Evolutionary conservation across 75 land plant species (phyloP), one percentile per base, ranked within the genome.

Genomic region (Sequoia sempervirens): DNA sequence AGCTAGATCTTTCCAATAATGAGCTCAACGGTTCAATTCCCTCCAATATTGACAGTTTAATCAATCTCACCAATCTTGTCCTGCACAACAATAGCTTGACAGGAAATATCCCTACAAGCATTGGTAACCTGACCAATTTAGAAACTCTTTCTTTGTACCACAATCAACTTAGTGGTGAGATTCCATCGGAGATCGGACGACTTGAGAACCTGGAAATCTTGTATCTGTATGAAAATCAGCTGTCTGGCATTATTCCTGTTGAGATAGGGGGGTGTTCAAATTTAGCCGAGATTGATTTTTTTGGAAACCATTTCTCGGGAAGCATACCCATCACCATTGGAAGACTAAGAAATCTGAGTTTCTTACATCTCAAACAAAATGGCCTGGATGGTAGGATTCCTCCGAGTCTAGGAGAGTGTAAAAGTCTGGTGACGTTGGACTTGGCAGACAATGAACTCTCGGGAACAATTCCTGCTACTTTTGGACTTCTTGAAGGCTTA

Each of bases 61-160:
- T 37, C 50, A 83, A 81, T 75, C 88, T 93, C 5, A 85, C 66
- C 20, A 87, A 89, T 82, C 91, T 94, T n/a, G 47, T 84, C 0
- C 90, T 95, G 70, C 80, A 95, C 66, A 92, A 92, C 84, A 95
- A 95, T 89, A 89, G 91, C 80, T 91, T 95, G 43, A 73, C 84
- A 3, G 93, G 95, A 41, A 45, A 30, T 17, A 68, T 95, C n/a
- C 95, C 97, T 75, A 86, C 87, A n/a, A 81, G 89, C 56, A 92
- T 95, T 82, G 97, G 95, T 30, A 93, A 92, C 84, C 32, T 95
- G 64, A 88, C 82, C 47, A 88, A 86, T 58, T 52, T 95, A 84
- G 87, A 87, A 72, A 88, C 52, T 45, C 85, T 95, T 79, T 90
- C 53, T n/a, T 87, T 93, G 13, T 87, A 86, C 64, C 89, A 82